Percentiles rank a stretch among this genome's conserved stretches.
These are phyloP conservation scores for Pichia deserticola DNA, from an alignment of 805 yeast species.

Conservation along the genomic window DNA sequence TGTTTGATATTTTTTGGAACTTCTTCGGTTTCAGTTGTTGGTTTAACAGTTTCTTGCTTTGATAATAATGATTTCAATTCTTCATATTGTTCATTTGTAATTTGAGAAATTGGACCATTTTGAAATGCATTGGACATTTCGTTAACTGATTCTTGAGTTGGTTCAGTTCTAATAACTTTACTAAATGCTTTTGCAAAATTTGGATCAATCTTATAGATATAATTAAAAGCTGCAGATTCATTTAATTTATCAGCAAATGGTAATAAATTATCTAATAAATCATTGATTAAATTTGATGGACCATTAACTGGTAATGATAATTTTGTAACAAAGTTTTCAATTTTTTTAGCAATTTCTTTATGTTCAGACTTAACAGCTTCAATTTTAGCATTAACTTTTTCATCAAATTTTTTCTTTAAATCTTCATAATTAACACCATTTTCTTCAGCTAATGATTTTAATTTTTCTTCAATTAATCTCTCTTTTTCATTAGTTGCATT, in stretches of 20 bases:
- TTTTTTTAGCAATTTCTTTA: constrained; percentile 9
- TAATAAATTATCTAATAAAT: constrained; percentile 15
- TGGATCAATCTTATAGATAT: constrained; percentile 15
- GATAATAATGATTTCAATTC: constrained; percentile 7
- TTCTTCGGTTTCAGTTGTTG: background rate
- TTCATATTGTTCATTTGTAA: constrained; percentile 8
- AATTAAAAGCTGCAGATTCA: constrained; percentile 17
- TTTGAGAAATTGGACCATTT: constrained; percentile 13
- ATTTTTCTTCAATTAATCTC: constrained; percentile 19
- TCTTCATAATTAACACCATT: constrained; percentile 16
- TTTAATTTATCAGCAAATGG: constrained; percentile 14
- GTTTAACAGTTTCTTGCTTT: background rate
- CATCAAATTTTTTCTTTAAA: constrained; percentile 16
- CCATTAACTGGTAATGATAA: constrained; percentile 8
- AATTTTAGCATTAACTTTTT: constrained; percentile 14
- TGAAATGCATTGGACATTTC: constrained; percentile 12
- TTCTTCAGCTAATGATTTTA: constrained; percentile 17
- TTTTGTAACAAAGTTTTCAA: constrained; percentile 14
- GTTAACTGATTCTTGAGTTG: constrained; percentile 12
- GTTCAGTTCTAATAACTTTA: constrained; percentile 10
- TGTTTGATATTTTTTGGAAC: background rate
- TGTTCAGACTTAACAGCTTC: constrained; percentile 5
- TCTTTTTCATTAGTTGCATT: constrained; percentile 16
- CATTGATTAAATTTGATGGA: constrained; percentile 13
- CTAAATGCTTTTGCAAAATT: constrained; percentile 17